These are phyloP conservation scores for Trebouxia sp. DNA, from an alignment of 139 green algal genomes.

Conservation along the genomic window DNA sequence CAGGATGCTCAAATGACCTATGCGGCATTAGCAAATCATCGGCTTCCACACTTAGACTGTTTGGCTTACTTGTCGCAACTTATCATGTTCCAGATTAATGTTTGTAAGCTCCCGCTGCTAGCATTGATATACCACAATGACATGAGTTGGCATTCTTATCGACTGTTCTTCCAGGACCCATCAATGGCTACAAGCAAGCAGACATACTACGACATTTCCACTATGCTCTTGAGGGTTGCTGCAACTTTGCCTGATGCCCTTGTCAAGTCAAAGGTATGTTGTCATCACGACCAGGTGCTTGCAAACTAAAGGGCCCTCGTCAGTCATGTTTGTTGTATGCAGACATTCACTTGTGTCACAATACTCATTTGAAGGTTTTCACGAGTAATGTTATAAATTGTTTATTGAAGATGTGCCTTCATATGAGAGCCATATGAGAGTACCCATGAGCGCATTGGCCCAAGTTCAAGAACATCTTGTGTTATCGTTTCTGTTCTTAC, in stretches of 20 bases:
- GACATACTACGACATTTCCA: constrained; percentile 28
- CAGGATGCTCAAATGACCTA: constrained; percentile 29
- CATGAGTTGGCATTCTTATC: constrained; percentile 21
- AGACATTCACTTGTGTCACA: too few species aligned
- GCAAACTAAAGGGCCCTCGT: neutral
- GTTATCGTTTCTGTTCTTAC: too few species aligned
- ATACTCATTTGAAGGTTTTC: neutral
- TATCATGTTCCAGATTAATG: constrained; percentile 25
- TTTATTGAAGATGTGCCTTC: neutral
- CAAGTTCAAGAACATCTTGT: constrained; percentile 9
- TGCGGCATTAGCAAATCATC: constrained; percentile 25
- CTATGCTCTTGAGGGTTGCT: constrained; percentile 22
- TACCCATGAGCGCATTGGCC: too few species aligned
- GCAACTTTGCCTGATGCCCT: constrained; percentile 22
- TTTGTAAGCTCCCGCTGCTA: constrained; percentile 27
- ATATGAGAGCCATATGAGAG: too few species aligned
- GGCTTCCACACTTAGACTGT: constrained; percentile 22
- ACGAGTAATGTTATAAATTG: constrained; percentile 13
- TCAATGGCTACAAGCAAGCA: constrained; percentile 18
- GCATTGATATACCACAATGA: constrained; percentile 6
- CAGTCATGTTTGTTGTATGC: too few species aligned
- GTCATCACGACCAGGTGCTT: constrained; percentile 12
- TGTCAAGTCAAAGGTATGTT: constrained; percentile 28
- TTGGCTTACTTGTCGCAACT: constrained; percentile 25
- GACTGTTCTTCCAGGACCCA: constrained; percentile 15